Evolutionary conservation across 257 asterid genomes (phyloP).

Genomic region (Solanum sitiens): DNA sequence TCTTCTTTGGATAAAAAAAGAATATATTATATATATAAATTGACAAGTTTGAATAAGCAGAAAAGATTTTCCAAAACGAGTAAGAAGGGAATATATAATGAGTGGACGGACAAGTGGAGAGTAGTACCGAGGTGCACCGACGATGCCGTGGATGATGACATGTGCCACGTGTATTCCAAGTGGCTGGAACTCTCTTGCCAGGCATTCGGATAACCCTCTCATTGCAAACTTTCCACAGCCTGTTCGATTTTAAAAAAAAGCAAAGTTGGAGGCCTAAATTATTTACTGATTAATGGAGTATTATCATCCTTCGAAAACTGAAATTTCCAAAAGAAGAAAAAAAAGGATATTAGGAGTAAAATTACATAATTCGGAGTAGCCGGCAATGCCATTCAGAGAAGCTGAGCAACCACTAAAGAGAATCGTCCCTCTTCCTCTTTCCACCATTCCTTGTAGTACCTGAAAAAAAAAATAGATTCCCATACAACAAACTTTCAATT

Average conservation of each 20-base stretch:
- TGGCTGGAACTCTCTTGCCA: conserved; percentile 70
- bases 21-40: background rate
- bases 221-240: conserved; percentile 84
- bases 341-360: background rate
- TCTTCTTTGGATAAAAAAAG: background rate
- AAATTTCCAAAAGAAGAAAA: background rate
- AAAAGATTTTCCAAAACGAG: background rate
- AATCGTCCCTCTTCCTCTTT: conserved; percentile 69
- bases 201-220: conserved; percentile 73
- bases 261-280: background rate
- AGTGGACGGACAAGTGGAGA: background rate
- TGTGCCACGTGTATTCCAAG: conserved; percentile 84
- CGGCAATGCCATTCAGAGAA: conserved; percentile 61
- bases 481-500: background rate
- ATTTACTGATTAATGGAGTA: background rate
- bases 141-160: conserved; percentile 64
- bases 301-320: background rate
- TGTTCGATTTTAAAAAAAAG: background rate
- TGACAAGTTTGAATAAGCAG: background rate
- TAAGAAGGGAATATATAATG: background rate
- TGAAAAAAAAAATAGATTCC: background rate
- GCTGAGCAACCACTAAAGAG: conserved; percentile 82
- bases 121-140: conserved; percentile 39
- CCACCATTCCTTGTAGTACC: conserved; percentile 87
- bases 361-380: conserved; percentile 67